phyloP scores from a whole-genome alignment of 805 yeast species.

The Barnettozyma sucrosica region DNA sequence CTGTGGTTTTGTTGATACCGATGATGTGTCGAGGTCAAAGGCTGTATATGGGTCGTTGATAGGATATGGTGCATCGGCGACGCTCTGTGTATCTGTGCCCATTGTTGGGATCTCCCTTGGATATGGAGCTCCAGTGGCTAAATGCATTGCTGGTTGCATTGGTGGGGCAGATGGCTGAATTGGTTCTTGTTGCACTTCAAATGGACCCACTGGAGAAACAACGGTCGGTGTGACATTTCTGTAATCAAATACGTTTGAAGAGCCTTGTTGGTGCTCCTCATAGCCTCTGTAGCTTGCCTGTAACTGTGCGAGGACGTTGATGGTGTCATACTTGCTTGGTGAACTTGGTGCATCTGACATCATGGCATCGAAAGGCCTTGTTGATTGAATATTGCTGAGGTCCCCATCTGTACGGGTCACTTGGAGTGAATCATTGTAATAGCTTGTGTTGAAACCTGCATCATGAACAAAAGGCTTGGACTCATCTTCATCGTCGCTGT shows the following conservation, averaged over 20 bases:
- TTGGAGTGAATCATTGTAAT: constrained; percentile 12
- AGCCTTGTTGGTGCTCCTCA: constrained; percentile 10
- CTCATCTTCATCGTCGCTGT: constrained; percentile 17
- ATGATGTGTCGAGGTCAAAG: background rate
- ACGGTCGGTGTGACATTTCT: constrained; percentile 1
- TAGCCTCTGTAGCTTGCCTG: constrained; percentile 19
- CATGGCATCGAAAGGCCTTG: constrained; percentile 20
- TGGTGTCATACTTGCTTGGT: constrained; percentile 9
- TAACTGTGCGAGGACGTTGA: constrained; percentile 18
- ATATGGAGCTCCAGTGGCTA: constrained; percentile 14
- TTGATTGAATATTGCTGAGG: constrained; percentile 14
- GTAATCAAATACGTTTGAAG: constrained; percentile 2
- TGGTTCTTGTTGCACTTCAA: background rate
- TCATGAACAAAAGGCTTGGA: constrained; percentile 17
- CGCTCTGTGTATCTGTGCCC: constrained; percentile 2
- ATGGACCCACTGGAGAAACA: background rate
- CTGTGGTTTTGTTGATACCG: constrained; percentile 13
- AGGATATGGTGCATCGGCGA: constrained; percentile 19
- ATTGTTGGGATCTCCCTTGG: constrained; percentile 13
- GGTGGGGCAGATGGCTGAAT: constrained; percentile 2
- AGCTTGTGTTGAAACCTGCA: constrained; percentile 1
- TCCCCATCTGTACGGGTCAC: constrained; percentile 16
- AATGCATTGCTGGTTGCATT: background rate
- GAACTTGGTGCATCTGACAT: constrained; percentile 11
- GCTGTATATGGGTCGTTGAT: background rate